Evolutionary conservation across 441 rosid species (phyloP).

Genomic region (Gossypium lobatum): DNA sequence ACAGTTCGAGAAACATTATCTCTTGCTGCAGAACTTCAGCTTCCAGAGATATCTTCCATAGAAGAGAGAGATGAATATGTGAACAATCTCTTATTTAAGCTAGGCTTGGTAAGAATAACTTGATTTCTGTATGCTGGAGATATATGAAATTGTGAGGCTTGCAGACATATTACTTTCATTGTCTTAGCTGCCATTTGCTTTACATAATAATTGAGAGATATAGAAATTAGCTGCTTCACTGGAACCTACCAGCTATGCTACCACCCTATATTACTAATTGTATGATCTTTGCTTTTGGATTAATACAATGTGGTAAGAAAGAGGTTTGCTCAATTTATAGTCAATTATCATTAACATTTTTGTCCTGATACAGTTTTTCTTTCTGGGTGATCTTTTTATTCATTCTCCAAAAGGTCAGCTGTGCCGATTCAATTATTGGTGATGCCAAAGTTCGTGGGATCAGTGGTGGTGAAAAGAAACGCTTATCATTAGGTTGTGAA

Average conservation of each 20-base stretch:
- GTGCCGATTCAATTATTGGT: slow-evolving; percentile 81
- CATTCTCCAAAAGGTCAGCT: slow-evolving; percentile 61
- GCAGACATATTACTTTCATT: background rate
- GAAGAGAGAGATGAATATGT: slow-evolving; percentile 85
- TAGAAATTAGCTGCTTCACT: background rate
- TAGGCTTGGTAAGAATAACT: slow-evolving; percentile 66
- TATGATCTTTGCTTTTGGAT: background rate
- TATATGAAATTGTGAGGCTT: background rate
- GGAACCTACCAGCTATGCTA: background rate
- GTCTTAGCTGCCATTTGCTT: background rate
- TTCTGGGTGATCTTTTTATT: slow-evolving; percentile 19
- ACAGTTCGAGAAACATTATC: slow-evolving; percentile 88
- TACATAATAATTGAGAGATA: background rate
- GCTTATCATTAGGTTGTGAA: slow-evolving; percentile 83
- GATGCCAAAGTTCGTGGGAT: slow-evolving; percentile 96
- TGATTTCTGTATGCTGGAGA: slow-evolving; percentile 10
- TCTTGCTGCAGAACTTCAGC: slow-evolving; percentile 90
- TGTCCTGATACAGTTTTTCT: slow-evolving; percentile 13
- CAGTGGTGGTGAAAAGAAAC: slow-evolving; percentile 97
- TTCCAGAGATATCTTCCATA: slow-evolving; percentile 48
- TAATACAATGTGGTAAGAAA: background rate
- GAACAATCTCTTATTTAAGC: slow-evolving; percentile 60
- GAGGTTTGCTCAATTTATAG: background rate
- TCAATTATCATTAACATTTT: background rate
- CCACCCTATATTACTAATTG: background rate